Evolutionary conservation across 208 protist genomes (phyloP).

Genomic region (Strigomonas culicis): DNA sequence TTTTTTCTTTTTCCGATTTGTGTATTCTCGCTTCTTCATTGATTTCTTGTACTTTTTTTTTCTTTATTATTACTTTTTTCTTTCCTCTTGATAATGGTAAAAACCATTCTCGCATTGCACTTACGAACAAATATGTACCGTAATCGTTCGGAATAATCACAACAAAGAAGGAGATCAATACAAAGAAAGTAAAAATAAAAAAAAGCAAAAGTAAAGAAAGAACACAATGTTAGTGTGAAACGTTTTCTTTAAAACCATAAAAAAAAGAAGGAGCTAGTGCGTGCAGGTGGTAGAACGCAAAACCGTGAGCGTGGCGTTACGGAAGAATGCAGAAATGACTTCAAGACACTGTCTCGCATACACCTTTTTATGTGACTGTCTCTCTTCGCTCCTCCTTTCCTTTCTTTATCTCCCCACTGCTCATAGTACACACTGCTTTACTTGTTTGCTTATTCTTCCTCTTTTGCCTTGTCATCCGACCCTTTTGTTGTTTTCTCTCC

Average conservation of each 20-base stretch:
- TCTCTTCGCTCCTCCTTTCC: background rate
- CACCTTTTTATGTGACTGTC: background rate
- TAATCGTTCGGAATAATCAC: background rate
- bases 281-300: background rate
- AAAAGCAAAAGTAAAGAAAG: conserved; percentile 7
- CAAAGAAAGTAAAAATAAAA: background rate
- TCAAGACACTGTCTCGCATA: no score
- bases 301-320: no score
- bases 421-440: background rate
- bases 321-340: no score
- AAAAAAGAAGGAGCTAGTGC: background rate
- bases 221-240: conserved; percentile 1
- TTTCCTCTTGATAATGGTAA: conserved; percentile 5
- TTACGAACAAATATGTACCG: background rate
- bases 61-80: conserved; percentile 9
- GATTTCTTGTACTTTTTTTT: conserved; percentile 14
- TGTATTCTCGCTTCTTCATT: conserved; percentile 5
- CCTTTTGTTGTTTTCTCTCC: background rate
- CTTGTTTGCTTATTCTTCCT: background rate
- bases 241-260: background rate
- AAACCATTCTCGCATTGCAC: background rate
- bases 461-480: background rate
- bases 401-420: no score
- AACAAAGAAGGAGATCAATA: background rate
- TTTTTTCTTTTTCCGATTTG: conserved; percentile 13